Conservation (phyloP, 2,329 filamentous ascomycete genomes). For the Paecilomyces dactylethromorphus region DNA sequence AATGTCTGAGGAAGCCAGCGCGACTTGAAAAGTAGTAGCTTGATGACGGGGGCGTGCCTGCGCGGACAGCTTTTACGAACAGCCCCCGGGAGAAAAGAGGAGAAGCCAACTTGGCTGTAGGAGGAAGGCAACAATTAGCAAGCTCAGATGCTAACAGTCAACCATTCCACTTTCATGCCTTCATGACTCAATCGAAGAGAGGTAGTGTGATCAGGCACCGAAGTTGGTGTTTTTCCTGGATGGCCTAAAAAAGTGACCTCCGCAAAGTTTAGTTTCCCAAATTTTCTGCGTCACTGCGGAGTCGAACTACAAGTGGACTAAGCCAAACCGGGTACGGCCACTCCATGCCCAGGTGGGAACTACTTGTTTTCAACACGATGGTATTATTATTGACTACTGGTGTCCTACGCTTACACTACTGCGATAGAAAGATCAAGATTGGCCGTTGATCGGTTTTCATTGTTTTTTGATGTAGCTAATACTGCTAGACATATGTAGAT, state of each 20-base stretch:
- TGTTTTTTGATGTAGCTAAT: background rate
- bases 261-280: background rate
- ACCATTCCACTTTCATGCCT: background rate
- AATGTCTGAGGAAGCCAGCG: background rate
- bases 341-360: background rate
- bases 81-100: slow-evolving; percentile 18
- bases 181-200: background rate
- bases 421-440: too few species aligned
- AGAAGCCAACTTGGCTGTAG: slow-evolving; percentile 29
- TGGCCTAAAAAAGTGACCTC: background rate
- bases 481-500: background rate
- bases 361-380: background rate
- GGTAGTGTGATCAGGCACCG: background rate
- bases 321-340: background rate
- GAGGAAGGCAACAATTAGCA: background rate
- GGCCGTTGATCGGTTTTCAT: background rate
- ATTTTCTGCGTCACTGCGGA: background rate
- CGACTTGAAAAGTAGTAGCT: background rate
- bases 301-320: background rate
- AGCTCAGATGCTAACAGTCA: background rate
- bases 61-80: slow-evolving; percentile 19
- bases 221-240: background rate
- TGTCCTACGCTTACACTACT: background rate
- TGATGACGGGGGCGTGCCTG: slow-evolving; percentile 1
- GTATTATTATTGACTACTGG: too few species aligned